Evolutionary conservation across 345 rosid species (phyloP), one percentile per base, ranked within the genome.

Genomic region (Cardamine chenopodiifolia): DNA sequence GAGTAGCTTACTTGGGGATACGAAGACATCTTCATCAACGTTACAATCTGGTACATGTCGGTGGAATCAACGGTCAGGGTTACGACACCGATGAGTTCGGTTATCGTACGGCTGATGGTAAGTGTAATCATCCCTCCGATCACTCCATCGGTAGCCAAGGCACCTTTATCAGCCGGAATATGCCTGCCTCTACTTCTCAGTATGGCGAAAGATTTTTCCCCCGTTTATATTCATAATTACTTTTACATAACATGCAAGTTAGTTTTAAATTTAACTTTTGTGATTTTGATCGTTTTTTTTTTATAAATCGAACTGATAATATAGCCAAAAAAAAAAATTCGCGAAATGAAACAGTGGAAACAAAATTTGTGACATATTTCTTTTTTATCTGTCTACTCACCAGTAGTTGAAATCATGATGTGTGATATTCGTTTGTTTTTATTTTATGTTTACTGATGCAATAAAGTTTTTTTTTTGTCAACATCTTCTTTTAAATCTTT

Each of bases 21-120:
- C 66, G 91, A 72, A 85, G 96, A 76, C 87, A 90, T 73, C 74
- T 88, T 48, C 93, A 86, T 68, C 93, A 90, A 72, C 87, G 88
- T 50, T 88, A 88, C 69, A 90, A 90, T 68, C 90, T 88, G 5
- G 44, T 85, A 78, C 87, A 82, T 44, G 91, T 90, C n/a, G 93
- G 90, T 22, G 77, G 47, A 60, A 75, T 71, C 68, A 49, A 56
- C 18, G 89, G 91, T 53, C 75, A 76, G 62, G 64, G 71, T 66
- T 90, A 87, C 26, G 82, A 90, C 63, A 77, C 76, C 4, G 71
- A 77, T 9, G 81, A 82, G 45, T 85, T 83, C 59, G 44, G 66
- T 66, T 84, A 85, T 60, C 84, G 91, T 48, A 90, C 93, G 40
- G 86, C 93, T 0, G 86, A 88, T 39, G 93, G 91, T 8, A 85